These are phyloP conservation scores for Ulvella scutata DNA, from an alignment of 139 green algal genomes.

Conservation along the genomic window DNA sequence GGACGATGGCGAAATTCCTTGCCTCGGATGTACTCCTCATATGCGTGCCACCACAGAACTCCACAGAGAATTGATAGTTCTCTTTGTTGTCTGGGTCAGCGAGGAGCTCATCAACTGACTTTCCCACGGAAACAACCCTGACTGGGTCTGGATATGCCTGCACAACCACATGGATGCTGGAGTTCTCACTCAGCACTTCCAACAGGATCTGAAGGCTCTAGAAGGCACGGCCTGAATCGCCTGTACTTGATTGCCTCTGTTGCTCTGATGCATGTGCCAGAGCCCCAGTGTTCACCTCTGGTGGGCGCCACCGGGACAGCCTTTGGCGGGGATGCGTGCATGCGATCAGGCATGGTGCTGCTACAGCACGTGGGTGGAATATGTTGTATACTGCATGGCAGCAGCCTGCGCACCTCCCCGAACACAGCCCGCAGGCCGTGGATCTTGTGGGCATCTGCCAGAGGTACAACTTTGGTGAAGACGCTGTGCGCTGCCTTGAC, in stretches of 20 bases:
- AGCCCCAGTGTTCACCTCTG: too few species aligned
- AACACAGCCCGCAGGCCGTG: slow-evolving; percentile 87
- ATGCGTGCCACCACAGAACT: slow-evolving; percentile 98
- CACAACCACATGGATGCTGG: too few species aligned
- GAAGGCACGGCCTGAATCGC: too few species aligned
- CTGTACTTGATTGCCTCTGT: too few species aligned
- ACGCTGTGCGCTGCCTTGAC: slow-evolving; percentile 40
- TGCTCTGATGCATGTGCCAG: too few species aligned
- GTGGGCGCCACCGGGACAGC: too few species aligned
- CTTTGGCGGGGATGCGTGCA: too few species aligned
- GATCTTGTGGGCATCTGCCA: slow-evolving; percentile 67
- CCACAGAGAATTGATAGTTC: slow-evolving; percentile 49
- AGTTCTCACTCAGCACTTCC: too few species aligned
- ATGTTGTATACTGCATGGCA: too few species aligned
- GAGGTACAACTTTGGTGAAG: slow-evolving; percentile 62
- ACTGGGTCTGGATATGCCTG: slow-evolving; percentile 94
- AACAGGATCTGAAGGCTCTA: too few species aligned
- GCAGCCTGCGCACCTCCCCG: slow-evolving; percentile 67
- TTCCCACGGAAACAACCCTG: slow-evolving; percentile 81
- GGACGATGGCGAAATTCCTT: slow-evolving; percentile 75
- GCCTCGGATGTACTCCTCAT: slow-evolving; percentile 71
- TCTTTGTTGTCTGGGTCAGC: slow-evolving; percentile 25
- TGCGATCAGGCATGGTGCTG: too few species aligned
- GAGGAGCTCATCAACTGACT: slow-evolving; percentile 73
- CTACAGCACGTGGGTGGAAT: too few species aligned